A percentile compares a stretch with the other conserved stretches of the same genome.
phyloP scores from a whole-genome alignment of 208 protist species.

The Giardia muris region DNA sequence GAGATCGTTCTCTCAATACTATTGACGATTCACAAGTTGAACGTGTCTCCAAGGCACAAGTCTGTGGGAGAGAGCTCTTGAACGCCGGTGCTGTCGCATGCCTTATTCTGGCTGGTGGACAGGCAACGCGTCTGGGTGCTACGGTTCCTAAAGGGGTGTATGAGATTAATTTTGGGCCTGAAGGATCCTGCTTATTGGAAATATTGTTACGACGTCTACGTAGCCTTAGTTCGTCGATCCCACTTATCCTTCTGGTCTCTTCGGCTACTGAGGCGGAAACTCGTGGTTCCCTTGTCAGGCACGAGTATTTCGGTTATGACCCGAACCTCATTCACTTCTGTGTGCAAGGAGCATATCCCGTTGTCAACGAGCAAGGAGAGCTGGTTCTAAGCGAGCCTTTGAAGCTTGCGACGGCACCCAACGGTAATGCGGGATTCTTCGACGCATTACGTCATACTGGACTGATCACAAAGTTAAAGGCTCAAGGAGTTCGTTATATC shows the following conservation, averaged over 20 bases:
- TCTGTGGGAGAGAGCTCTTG: background rate
- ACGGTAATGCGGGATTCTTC: slow-evolving; percentile 9
- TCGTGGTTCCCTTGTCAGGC: background rate
- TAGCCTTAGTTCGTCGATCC: background rate
- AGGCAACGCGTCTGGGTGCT: slow-evolving; percentile 5
- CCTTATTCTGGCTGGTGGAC: slow-evolving; percentile 14
- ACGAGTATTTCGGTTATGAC: background rate
- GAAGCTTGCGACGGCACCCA: background rate
- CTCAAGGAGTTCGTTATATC: background rate
- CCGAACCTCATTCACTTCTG: background rate
- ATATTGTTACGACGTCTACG: background rate
- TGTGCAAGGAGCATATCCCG: background rate
- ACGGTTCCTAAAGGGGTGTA: background rate
- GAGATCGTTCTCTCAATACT: background rate
- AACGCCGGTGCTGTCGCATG: background rate
- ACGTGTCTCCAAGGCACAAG: too few species aligned
- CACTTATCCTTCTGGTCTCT: background rate
- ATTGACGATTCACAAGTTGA: background rate
- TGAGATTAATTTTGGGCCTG: background rate
- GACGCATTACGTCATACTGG: background rate
- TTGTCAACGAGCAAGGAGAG: background rate
- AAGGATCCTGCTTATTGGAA: background rate
- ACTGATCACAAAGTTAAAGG: background rate
- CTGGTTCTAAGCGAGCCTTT: background rate
- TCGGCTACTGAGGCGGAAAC: background rate